phyloP scores from a whole-genome alignment of 352 stramenopile genomes.

The Phytophthora pseudosyringae region DNA sequence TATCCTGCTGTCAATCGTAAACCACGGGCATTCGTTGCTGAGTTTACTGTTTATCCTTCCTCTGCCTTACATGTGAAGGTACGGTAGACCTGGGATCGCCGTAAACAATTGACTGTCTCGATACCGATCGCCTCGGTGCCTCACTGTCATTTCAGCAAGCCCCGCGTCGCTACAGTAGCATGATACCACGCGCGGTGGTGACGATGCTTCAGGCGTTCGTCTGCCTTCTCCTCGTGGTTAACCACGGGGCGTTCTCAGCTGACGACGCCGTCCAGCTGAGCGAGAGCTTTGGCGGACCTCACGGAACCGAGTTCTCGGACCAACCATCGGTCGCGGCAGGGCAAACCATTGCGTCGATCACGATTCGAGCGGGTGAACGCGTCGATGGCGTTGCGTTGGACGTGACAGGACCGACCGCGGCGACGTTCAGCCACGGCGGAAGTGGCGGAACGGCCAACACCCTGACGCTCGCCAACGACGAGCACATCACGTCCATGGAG shows the following conservation, averaged over 20 bases:
- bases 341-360: constrained; percentile 30
- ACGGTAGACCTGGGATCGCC: background rate
- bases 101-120: constrained; percentile 23
- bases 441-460: constrained; percentile 15
- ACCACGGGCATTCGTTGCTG: background rate
- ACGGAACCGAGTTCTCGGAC: constrained; percentile 34
- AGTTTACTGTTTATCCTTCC: too few relatives aligned
- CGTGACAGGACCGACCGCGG: constrained; percentile 16
- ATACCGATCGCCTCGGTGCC: background rate
- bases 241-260: constrained; percentile 5
- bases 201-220: constrained; percentile 7
- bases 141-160: constrained; percentile 21
- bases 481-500: constrained; percentile 36
- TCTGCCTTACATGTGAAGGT: too few relatives aligned
- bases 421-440: constrained; percentile 36
- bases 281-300: constrained; percentile 26
- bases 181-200: background rate
- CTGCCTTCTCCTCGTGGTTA: constrained; percentile 12
- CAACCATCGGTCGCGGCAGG: constrained; percentile 11
- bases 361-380: constrained; percentile 14
- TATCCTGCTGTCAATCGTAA: constrained; percentile 28
- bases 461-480: constrained; percentile 8
- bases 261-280: constrained; percentile 26
- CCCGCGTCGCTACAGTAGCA: constrained; percentile 5
- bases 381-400: constrained; percentile 31